Conservation (phyloP, 2,329 filamentous ascomycete species). For the Aspergillus tamarii region DNA sequence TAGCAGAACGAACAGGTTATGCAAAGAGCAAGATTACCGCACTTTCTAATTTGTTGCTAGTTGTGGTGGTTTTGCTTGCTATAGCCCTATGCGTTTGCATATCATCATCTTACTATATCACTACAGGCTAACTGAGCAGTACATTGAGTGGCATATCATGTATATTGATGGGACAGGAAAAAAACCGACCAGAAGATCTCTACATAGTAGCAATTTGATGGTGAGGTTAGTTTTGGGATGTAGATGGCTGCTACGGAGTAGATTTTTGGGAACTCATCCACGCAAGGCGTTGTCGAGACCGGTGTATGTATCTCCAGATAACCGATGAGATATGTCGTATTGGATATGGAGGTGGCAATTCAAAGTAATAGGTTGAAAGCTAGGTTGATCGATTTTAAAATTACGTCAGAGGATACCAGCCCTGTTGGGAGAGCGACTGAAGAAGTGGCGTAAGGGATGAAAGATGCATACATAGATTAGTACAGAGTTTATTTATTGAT, state of each 20-base stretch:
- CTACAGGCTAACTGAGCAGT: not conserved
- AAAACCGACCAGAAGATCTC: no score
- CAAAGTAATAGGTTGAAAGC: not conserved
- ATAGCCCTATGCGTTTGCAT: not conserved
- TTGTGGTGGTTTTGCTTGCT: not conserved
- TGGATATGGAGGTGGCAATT: not conserved
- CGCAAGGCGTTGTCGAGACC: not conserved
- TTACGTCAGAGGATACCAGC: not conserved
- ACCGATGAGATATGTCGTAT: not conserved
- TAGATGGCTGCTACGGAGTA: no score
- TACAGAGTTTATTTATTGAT: constrained; percentile 4
- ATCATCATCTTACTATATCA: not conserved
- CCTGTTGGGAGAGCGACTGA: not conserved
- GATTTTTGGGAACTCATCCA: not conserved
- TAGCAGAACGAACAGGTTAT: not conserved
- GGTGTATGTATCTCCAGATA: not conserved
- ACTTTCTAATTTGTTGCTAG: not conserved
- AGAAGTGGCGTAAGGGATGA: constrained; percentile 22
- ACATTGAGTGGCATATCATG: not conserved
- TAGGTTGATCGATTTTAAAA: not conserved
- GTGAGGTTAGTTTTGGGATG: no score
- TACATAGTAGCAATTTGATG: no score
- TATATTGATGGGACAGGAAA: not conserved
- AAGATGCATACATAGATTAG: constrained; percentile 1
- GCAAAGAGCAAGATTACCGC: not conserved